A percentile compares a stretch with the other conserved stretches of the same genome.
phyloP scores from a whole-genome alignment of 2,329 filamentous ascomycete genomes.

The Clonostachys byssicola region DNA sequence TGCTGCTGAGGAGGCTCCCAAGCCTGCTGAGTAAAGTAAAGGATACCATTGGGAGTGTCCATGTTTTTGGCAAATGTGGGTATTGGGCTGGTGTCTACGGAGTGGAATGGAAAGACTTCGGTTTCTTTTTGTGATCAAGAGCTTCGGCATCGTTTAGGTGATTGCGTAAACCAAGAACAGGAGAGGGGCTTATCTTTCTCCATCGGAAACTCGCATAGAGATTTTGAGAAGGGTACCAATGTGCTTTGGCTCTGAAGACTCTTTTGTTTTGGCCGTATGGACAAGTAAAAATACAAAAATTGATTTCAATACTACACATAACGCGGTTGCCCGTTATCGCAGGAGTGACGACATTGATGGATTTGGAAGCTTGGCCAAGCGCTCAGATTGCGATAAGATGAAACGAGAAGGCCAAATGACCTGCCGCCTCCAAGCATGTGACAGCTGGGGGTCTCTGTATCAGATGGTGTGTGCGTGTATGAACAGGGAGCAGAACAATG shows the following conservation, averaged over 20 bases:
- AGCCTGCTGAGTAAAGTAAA: conserved; percentile 56
- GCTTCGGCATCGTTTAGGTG: conserved; percentile 44
- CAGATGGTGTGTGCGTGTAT: too few relatives aligned
- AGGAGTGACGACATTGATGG: conserved; percentile 1
- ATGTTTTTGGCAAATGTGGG: conserved; percentile 7
- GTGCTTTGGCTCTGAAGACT: neutral
- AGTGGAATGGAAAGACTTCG: conserved; percentile 56
- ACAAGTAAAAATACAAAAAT: conserved; percentile 49
- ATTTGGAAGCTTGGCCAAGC: neutral
- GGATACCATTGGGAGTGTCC: conserved; percentile 5
- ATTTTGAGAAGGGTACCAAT: conserved; percentile 34
- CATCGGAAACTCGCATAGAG: conserved; percentile 28
- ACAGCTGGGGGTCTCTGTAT: too few relatives aligned
- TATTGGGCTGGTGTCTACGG: conserved; percentile 57
- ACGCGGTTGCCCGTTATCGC: conserved; percentile 3
- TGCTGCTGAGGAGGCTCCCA: conserved; percentile 58
- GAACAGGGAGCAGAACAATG: too few relatives aligned
- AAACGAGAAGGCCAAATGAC: too few relatives aligned
- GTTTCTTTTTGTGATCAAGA: conserved; percentile 43
- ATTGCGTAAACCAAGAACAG: conserved; percentile 30
- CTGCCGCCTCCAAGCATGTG: too few relatives aligned
- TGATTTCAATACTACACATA: conserved; percentile 29
- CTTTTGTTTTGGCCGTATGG: conserved; percentile 41
- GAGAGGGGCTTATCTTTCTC: conserved; percentile 27
- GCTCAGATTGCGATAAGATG: too few relatives aligned